Base-by-base conservation (phyloP, 345 rosid genomes). In the Linum tenue region DNA sequence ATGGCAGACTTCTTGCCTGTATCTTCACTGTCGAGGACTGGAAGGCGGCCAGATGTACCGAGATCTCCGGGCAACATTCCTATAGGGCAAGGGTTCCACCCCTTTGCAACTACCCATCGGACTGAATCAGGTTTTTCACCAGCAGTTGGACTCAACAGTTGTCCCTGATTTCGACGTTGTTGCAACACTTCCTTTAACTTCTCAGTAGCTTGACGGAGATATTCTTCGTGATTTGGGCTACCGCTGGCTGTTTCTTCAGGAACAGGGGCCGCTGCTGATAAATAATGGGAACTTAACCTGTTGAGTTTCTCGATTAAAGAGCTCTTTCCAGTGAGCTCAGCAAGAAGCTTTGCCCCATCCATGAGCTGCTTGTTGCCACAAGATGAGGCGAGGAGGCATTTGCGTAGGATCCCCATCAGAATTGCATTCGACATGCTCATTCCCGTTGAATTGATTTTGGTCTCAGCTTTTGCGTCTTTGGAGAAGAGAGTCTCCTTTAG, bases 51-150 rank as follows among this genome's bases (percentile, higher is more conserved):
- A 5, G 91, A 85, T 67, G 82, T 84, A 5, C 89, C 88, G 15
- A 80, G 75, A 63, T 74, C 78, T 37, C 68, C 71, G 31, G 97
- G 96, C 83, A 90, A 61, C 84, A 76, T 86, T 48, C 98, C 95
- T 57, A 88, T 84, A 2, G 97, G 95, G 72, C 97, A 92, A 7
- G 94, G 81, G 66, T 77, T 90, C 96, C 97, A 90, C 0, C 86
- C 78, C 68, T 85, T 79, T 14, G 78, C 85, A 63, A 81, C 78
- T 38, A 62, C 74, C 97, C 95, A 89, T 72, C 78, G 73, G 55
- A 70, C 68, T 55, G 70, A 63, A 67, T 55, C 75, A 57, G 59
- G 77, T 41, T 8, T 56, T 38, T 75, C 56, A 68, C 68, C 67
- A 8, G 66, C 81, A 67, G 43, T 61, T 39, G 75, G 61, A 37